Base-by-base conservation (phyloP, 2,329 filamentous ascomycete genomes). In the Calycina herbarum region DNA sequence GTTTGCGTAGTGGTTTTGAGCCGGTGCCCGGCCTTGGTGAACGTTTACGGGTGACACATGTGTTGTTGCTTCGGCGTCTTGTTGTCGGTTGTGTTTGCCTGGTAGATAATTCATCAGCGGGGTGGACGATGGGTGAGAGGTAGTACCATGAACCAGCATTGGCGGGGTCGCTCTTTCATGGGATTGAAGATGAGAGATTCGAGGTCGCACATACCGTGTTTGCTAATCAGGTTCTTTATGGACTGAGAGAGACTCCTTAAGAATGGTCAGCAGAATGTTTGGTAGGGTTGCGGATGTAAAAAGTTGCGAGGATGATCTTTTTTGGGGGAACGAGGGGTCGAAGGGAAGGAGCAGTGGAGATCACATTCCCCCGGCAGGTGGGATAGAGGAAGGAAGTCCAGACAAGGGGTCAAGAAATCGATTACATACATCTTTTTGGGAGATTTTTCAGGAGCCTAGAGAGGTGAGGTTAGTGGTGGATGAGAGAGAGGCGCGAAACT, bases 221-320 rank as follows among this genome's bases (percentile, higher is more conserved):
- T 51, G 48, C 94, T 92, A 80, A 98, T 95, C 80, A 98, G 96
- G 80, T 97, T 97, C 82, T 98, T 97, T 74, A 97, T 87, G 77
- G 95, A 95, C 82, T 97, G 94, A 82, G 97, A 96, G 71, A 86
- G 87, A 51, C 48, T 51, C 48, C 48, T 51, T 51, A 11, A 24
- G 48, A 24, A 51, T 51, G 20, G 48, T 51, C 20, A 51, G 48
- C 24, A 24, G 8, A 24, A 6, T 13, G 45, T 10, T 51, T 20
- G 1, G 45, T 24, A 24, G 45, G 7, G 27, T 29, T 51, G 45
- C n/a, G 8, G 8, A 20, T 51, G 45, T 2, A 2, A n/a, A 51
- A 27, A 51, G 38, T 24, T 10, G n/a, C 48, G 48, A 51, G 48
- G 11, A 51, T 11, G 20, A n/a, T 51, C 48, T 24, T 15, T 51